Base-by-base conservation (phyloP, 495 filamentous ascomycete species). In the Annulohypoxylon moriforme region DNA sequence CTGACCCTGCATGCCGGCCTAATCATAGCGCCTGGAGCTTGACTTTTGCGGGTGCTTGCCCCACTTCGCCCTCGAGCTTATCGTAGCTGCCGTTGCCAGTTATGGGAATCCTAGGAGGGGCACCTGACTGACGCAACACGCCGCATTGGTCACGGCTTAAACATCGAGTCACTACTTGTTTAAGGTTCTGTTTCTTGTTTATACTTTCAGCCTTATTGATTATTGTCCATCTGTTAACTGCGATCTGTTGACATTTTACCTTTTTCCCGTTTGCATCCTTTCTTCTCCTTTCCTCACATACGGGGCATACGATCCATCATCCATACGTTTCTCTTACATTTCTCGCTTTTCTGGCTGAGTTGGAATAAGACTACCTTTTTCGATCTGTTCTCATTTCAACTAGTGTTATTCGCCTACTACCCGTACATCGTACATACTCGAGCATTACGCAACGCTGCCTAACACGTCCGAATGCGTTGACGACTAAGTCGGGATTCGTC, bases 91-190 rank as follows among this genome's bases (percentile, higher is more conserved):
- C 56, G 53, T 18, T 44, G 5, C n/a, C 40, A n/a, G 20, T 14
- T 34, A 36, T 27, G 14, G 29, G 13, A 34, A 20, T 60, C n/a
- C 40, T 29, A 31, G 57, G 63, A 47, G 63, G 63, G 63, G 69
- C 69, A 72, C 18, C 40, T 63, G 69, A 66, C 69, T 72, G 68
- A 67, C 62, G 68, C 62, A 71, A 38, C 61, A 53, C 13, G 34
- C 18, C 42, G 20, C 29, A 60, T 33, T 44, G 25, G 42, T 34
- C 40, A 13, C 14, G 11, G 20, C 40, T 60, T 24, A 49, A 61
- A 46, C 53, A 27, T 58, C 55, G 11, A 38, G 24, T 53, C 11
- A 53, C 25, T 25, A 10, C 31, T 25, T 16, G 49, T 38, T 38
- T 57, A n/a, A n/a, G n/a, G n/a, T n/a, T n/a, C n/a, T n/a, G n/a